Percentiles rank a stretch among this genome's conserved stretches.
Evolutionary conservation across 2,329 filamentous ascomycete species (phyloP).

Genomic region (Xylariaceae sp.): DNA sequence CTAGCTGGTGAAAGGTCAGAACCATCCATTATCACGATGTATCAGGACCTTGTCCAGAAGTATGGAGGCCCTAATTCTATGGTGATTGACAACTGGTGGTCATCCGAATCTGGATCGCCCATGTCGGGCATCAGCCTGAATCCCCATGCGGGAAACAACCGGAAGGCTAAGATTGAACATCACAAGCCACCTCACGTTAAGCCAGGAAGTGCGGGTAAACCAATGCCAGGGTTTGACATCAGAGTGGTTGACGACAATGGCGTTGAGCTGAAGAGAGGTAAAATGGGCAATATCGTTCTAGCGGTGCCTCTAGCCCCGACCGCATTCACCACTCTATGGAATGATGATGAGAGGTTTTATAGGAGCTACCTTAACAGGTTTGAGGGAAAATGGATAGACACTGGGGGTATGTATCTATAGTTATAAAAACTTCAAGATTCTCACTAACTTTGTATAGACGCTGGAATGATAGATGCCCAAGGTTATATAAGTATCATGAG

Average conservation of each 20-base stretch:
- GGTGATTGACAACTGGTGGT: slow-evolving; percentile 65
- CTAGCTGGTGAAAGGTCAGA: slow-evolving; percentile 89
- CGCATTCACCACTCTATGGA: slow-evolving; percentile 82
- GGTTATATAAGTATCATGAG: slow-evolving; percentile 68
- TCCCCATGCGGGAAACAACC: slow-evolving; percentile 61
- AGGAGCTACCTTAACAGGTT: slow-evolving; percentile 84
- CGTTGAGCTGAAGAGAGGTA: slow-evolving; percentile 67
- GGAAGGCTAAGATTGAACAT: slow-evolving; percentile 45
- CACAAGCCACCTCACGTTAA: slow-evolving; percentile 61
- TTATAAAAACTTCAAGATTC: background rate
- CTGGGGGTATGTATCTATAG: slow-evolving; percentile 53
- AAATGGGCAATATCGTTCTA: slow-evolving; percentile 91
- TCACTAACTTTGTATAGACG: slow-evolving; percentile 52
- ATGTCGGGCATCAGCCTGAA: slow-evolving; percentile 59
- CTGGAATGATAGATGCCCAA: slow-evolving; percentile 80
- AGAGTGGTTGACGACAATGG: slow-evolving; percentile 81
- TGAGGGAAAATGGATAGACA: slow-evolving; percentile 81
- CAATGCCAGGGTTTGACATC: slow-evolving; percentile 91
- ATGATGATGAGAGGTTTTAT: slow-evolving; percentile 84
- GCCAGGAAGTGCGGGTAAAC: slow-evolving; percentile 85
- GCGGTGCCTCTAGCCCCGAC: slow-evolving; percentile 81
- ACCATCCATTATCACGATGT: slow-evolving; percentile 80
- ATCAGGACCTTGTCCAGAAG: slow-evolving; percentile 70
- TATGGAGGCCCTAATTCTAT: slow-evolving; percentile 66
- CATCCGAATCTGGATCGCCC: slow-evolving; percentile 60